Evolutionary conservation across 768 basidiomycete species (phyloP), one percentile per base, ranked within the genome.

Genomic region (Cyathus striatus): DNA sequence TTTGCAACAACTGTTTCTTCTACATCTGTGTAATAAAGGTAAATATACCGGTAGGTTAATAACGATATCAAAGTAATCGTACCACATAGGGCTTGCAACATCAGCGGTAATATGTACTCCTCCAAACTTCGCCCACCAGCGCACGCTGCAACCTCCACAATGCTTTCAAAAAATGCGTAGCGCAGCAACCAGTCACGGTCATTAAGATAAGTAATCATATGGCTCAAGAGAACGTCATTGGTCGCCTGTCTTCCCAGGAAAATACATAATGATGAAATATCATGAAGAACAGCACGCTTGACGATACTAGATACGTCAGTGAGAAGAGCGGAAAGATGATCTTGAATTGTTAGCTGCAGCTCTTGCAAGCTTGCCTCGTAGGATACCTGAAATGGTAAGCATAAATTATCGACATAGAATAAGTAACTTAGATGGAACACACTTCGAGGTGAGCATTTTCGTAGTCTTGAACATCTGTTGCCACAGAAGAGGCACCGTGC

Each of bases 71-170:
- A 23, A 24, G 5, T 4, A 22, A 25, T 53, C 77, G 26, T 44
- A 93, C 95, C 95, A 41, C 91, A 92, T 21, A 99, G 64, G 0
- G 94, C 92, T 53, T 97, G 94, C 3, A 92, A 79, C 90, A 98
- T 93, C 45, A 99, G 62, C 0, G 96, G 96, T n/a, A 96, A 58
- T 41, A 98, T 95, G 53, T 97, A 98, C 53, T 97, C 93, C 56
- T 98, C 96, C 52, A 98, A 58, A 50, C 90, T 94, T 45, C 85
- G 70, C 23, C 88, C 86, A 1, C 94, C 94, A 3, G 94, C 90
- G 64, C 90, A 95, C 0, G 88, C 89, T 4, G 94, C 94, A 1
- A 99, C 92, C 47, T 91, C 93, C 16, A 97, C 90, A 22, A 96
- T 91, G 46, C 88, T 88, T 58, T 95, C 93, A 55, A 97, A 96